phyloP scores from a whole-genome alignment of 2,329 filamentous ascomycete genomes.

The Beauveria australis region DNA sequence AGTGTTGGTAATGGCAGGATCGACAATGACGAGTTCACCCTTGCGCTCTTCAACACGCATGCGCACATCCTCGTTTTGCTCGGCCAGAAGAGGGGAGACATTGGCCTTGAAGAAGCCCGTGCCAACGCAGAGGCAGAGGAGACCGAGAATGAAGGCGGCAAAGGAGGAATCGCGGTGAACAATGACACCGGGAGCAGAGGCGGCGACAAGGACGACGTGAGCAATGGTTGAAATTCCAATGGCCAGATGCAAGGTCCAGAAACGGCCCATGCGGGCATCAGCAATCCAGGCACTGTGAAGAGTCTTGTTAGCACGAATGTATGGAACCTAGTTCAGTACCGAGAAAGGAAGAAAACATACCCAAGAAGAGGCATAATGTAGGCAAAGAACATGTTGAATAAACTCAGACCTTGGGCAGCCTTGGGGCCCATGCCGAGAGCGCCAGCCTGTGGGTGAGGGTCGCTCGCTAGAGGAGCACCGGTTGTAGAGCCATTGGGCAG shows the following conservation, averaged over 20 bases:
- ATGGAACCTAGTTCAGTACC: slow-evolving; percentile 20
- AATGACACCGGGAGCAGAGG: slow-evolving; percentile 57
- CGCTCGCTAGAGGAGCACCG: slow-evolving; percentile 33
- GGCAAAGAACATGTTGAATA: slow-evolving; percentile 55
- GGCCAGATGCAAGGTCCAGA: slow-evolving; percentile 63
- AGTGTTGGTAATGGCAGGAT: slow-evolving; percentile 59
- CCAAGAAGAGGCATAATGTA: slow-evolving; percentile 52
- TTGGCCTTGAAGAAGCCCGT: slow-evolving; percentile 79
- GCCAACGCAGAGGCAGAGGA: slow-evolving; percentile 47
- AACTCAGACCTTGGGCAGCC: slow-evolving; percentile 39
- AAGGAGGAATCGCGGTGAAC: slow-evolving; percentile 48
- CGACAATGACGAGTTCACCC: slow-evolving; percentile 62
- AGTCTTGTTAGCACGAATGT: not conserved
- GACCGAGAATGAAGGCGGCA: slow-evolving; percentile 61
- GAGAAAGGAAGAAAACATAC: slow-evolving; percentile 17
- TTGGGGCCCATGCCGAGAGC: slow-evolving; percentile 52
- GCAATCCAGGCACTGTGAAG: slow-evolving; percentile 44
- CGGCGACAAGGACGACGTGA: slow-evolving; percentile 57
- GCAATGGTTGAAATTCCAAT: slow-evolving; percentile 58
- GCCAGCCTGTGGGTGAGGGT: slow-evolving; percentile 28
- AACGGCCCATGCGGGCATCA: slow-evolving; percentile 65
- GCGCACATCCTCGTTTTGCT: slow-evolving; percentile 55
- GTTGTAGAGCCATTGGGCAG: slow-evolving; percentile 46
- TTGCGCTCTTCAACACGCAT: slow-evolving; percentile 47
- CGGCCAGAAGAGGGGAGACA: slow-evolving; percentile 62